Evolutionary conservation across 257 asterid genomes (phyloP).

Genomic region (Gardenia jasminoides): DNA sequence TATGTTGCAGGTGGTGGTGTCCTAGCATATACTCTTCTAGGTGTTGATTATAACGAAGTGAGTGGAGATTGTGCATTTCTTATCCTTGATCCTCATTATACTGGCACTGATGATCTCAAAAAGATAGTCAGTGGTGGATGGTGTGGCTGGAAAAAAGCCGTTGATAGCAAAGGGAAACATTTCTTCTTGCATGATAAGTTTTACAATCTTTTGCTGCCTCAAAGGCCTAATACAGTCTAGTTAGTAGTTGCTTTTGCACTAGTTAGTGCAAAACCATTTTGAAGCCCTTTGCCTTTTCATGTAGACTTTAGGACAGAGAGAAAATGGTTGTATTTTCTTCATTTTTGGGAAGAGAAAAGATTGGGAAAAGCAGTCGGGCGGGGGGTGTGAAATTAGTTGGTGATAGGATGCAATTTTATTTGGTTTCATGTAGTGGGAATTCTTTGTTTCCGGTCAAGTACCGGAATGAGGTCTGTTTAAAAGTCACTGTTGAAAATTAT

Average conservation of each 20-base stretch:
- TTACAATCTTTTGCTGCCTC: slow-evolving; percentile 89
- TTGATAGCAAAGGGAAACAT: slow-evolving; percentile 88
- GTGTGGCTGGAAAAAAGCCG: slow-evolving; percentile 96
- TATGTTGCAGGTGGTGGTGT: slow-evolving; percentile 87
- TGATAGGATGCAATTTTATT: neutral
- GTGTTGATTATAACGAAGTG: slow-evolving; percentile 76
- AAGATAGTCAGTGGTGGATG: slow-evolving; percentile 85
- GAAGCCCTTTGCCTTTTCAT: neutral
- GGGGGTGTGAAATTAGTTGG: neutral
- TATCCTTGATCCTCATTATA: slow-evolving; percentile 87
- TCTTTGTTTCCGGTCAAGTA: neutral
- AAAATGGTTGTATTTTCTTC: neutral
- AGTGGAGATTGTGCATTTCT: slow-evolving; percentile 93
- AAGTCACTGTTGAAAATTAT: neutral
- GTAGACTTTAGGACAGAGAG: neutral
- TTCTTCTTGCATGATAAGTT: slow-evolving; percentile 90
- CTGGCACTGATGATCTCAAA: slow-evolving; percentile 74
- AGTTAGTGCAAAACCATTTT: neutral
- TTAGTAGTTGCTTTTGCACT: neutral
- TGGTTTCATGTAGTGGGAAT: neutral
- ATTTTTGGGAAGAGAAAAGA: neutral
- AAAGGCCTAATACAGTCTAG: slow-evolving; percentile 82
- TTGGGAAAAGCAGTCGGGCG: neutral
- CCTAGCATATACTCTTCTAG: slow-evolving; percentile 87
- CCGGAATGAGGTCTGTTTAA: neutral